Evolutionary conservation across 495 filamentous ascomycete species (phyloP), one percentile per base, ranked within the genome.

Genomic region (Diplogelasinospora grovesii): DNA sequence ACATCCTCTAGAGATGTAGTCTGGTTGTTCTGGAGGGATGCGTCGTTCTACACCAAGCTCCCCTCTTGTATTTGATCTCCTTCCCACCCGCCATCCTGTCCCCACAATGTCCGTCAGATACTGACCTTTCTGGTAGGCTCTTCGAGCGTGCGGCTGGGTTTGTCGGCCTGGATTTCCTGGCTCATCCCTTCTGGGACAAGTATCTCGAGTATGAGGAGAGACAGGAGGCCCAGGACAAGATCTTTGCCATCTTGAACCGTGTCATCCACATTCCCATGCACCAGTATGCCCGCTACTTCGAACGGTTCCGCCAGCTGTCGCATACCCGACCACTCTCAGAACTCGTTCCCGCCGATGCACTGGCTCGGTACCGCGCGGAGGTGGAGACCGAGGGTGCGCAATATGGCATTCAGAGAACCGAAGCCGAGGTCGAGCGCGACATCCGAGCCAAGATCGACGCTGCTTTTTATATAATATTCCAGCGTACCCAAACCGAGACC

Each of bases 131-230:
- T 29, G 23, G 36, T 60, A 98, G 93, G 39, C 76, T 99, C 5
- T 99, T 95, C 54, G 93, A 97, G 62, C 83, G 93, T 53, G 92
- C 81, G 36, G 89, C 88, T 11, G 75, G 70, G 28, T 78, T 75
- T 51, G 88, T 95, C 14, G 92, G 93, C 11, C 73, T 96, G 22
- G 92, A 99, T 63, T 99, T 95, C 59, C 73, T 93, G 7, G 80
- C 88, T 3, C 88, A 96, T 56, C 88, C 87, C 0, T 96, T 99
- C 70, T 99, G 92, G 92, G 93, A 97, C 54, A 97, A 95, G 64
- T 99, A 95, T 52, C 75, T 97, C 38, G 92, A 96, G 52, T 97
- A 89, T 52, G 92, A 97, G 54, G 88, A 95, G 53, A 79, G 89
- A 7, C 66, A 90, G 33, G 88, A 95, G 55, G 83, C 84, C 0